These are phyloP conservation scores for Platismatia glauca DNA, from an alignment of 495 filamentous ascomycete species.

Conservation along the genomic window DNA sequence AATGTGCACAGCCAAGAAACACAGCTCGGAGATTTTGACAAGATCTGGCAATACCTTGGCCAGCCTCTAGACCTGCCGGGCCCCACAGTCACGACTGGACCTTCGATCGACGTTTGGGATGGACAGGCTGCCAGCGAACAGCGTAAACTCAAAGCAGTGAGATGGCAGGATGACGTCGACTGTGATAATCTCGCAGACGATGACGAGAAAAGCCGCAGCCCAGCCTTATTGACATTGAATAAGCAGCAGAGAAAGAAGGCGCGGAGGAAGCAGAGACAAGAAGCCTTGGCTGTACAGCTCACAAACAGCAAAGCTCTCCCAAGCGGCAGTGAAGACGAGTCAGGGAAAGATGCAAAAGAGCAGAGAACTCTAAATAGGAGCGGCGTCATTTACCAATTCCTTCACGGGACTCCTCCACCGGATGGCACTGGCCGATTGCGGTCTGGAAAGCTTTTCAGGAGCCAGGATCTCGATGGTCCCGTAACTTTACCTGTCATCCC, in stretches of 20 bases:
- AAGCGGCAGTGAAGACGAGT: slow-evolving; percentile 26
- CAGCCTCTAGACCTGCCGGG: slow-evolving; percentile 23
- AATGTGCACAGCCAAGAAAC: neutral
- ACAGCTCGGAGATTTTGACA: slow-evolving; percentile 37
- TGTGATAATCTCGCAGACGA: slow-evolving; percentile 26
- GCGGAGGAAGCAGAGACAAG: slow-evolving; percentile 22
- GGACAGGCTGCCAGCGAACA: slow-evolving; percentile 16
- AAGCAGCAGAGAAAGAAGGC: slow-evolving; percentile 30
- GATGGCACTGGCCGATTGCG: slow-evolving; percentile 2
- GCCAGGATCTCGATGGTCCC: neutral
- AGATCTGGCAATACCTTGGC: slow-evolving; percentile 34
- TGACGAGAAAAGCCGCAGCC: slow-evolving; percentile 16
- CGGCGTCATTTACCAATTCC: slow-evolving; percentile 12
- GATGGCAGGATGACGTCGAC: slow-evolving; percentile 30
- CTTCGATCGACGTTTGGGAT: neutral
- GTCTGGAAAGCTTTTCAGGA: slow-evolving; percentile 5
- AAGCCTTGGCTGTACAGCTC: neutral
- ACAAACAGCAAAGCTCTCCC: neutral
- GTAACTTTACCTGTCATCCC: slow-evolving; percentile 3
- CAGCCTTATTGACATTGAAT: slow-evolving; percentile 22
- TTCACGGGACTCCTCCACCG: slow-evolving; percentile 7
- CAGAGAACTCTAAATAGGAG: slow-evolving; percentile 3
- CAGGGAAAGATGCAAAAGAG: slow-evolving; percentile 10
- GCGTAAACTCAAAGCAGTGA: slow-evolving; percentile 27
- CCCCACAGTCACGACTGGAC: slow-evolving; percentile 17